Percentiles rank a stretch among this genome's conserved stretches.
These are phyloP conservation scores for Rhizomucor miehei DNA, from an alignment of 371 early-diverging fungal species.

Conservation along the genomic window DNA sequence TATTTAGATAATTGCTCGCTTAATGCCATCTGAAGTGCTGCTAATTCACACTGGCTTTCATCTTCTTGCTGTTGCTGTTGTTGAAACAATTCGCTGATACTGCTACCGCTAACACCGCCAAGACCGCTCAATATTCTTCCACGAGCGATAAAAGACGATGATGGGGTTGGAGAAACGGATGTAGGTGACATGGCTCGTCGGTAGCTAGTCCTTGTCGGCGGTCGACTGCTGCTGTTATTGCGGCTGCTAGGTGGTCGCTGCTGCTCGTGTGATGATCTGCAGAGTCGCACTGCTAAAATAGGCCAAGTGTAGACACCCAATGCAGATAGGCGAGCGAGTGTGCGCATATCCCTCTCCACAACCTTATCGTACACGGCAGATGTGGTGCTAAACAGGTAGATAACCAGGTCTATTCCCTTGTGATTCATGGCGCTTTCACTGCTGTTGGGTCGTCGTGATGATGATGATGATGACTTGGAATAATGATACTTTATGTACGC, in stretches of 20 bases:
- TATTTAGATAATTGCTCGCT: neutral
- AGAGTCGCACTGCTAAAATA: neutral
- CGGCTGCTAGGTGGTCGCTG: neutral
- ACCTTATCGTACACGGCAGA: neutral
- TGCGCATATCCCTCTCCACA: conserved; percentile 11
- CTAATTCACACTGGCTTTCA: neutral
- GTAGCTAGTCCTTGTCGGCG: neutral
- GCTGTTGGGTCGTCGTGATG: neutral
- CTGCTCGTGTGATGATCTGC: neutral
- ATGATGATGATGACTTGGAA: no score
- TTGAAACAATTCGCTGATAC: neutral
- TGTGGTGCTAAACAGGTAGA: conserved; percentile 17
- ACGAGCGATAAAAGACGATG: no score
- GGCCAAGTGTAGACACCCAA: conserved; percentile 6
- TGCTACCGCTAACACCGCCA: no score
- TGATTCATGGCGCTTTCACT: conserved; percentile 1
- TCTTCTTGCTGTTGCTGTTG: no score
- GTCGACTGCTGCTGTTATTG: conserved; percentile 4
- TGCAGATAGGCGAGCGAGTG: conserved; percentile 2
- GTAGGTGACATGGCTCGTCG: neutral
- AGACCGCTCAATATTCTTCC: no score
- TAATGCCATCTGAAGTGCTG: neutral
- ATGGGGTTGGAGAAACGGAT: neutral
- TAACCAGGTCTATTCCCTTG: conserved; percentile 11
- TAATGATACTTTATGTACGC: no score